Base-by-base conservation (phyloP, 2,329 filamentous ascomycete genomes). In the Aspergillus floridensis region DNA sequence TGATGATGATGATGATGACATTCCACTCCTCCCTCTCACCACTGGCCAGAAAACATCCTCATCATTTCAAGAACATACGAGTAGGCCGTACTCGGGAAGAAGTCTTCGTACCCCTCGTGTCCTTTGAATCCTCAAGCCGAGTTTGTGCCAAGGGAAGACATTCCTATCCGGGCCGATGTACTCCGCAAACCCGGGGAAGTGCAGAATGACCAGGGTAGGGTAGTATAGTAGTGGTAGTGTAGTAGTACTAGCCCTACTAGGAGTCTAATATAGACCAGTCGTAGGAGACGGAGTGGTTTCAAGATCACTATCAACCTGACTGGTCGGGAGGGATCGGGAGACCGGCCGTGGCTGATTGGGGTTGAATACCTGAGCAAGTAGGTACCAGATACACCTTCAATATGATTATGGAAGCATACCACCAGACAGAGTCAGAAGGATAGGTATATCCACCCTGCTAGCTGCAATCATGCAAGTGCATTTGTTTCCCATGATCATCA, bases 311-410 rank as follows among this genome's bases (percentile, higher is more conserved):
- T 35, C 32, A 16, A 35, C 32, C 32, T 16, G 21, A 31, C 53
- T 55, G 53, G n/a, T 21, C 26, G 41, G 53, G 53, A 55, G 53
- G 41, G 53, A 22, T 32, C 16, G 1, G 22, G 41, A 29, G 19
- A 22, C 24, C 22, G 53, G 41, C 53, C 53, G 51, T 53, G 51
- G 46, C 53, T 55, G 53, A 48, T 55, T 55, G 53, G 53, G 38
- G 44, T 29, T 29, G 26, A 29, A 22, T 22, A 22, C 8, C 7
- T 29, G 21, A 21, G 21, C 2, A 21, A 21, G 21, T 21, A 21
- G 21, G 21, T 21, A n/a, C n/a, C n/a, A 21, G 21, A 2, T 21
- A 21, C 21, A 2, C 8, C 7, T 29, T 29, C 1, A 29, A 7
- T 8, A 29, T 29, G 26, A 55, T 32, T 35, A 16, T 16, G 32